phyloP scores from a whole-genome alignment of 192 early-diverging fungal genomes.

The Coemansia sp. region DNA sequence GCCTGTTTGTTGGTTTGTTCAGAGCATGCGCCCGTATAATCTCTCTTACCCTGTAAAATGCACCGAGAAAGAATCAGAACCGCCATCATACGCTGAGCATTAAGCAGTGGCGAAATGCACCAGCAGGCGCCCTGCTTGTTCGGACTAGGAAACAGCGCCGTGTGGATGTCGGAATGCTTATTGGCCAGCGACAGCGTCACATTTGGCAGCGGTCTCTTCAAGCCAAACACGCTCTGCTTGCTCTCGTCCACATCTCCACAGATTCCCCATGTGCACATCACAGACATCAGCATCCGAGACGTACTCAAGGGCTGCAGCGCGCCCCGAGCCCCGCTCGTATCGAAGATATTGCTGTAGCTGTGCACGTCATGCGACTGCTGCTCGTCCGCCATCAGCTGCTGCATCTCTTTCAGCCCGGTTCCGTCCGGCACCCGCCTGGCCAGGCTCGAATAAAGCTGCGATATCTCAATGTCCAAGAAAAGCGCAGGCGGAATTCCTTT shows the following conservation, averaged over 20 bases:
- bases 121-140: constrained; percentile 21
- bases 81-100: constrained; percentile 51
- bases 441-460: constrained; percentile 23
- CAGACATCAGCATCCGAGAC: constrained; percentile 35
- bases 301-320: constrained; percentile 18
- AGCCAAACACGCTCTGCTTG: constrained; percentile 32
- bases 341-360: not conserved
- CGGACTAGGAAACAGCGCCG: constrained; percentile 31
- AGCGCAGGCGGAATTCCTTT: constrained; percentile 15
- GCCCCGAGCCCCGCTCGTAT: not conserved
- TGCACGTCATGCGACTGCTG: not conserved
- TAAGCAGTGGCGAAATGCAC: constrained; percentile 50
- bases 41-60: constrained; percentile 34
- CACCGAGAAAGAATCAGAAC: constrained; percentile 38
- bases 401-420: constrained; percentile 18
- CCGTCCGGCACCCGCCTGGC: constrained; percentile 23
- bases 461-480: constrained; percentile 32
- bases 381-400: constrained; percentile 11
- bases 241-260: constrained; percentile 28
- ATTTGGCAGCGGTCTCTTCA: constrained; percentile 20
- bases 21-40: no score
- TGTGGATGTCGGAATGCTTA: constrained; percentile 12
- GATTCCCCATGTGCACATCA: constrained; percentile 45
- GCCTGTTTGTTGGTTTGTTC: not conserved
- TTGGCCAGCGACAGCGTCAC: constrained; percentile 33